A percentile compares a stretch with the other conserved stretches of the same genome.
Evolutionary conservation across 352 stramenopile genomes (phyloP).

Genomic region (Globisporangium lucens): DNA sequence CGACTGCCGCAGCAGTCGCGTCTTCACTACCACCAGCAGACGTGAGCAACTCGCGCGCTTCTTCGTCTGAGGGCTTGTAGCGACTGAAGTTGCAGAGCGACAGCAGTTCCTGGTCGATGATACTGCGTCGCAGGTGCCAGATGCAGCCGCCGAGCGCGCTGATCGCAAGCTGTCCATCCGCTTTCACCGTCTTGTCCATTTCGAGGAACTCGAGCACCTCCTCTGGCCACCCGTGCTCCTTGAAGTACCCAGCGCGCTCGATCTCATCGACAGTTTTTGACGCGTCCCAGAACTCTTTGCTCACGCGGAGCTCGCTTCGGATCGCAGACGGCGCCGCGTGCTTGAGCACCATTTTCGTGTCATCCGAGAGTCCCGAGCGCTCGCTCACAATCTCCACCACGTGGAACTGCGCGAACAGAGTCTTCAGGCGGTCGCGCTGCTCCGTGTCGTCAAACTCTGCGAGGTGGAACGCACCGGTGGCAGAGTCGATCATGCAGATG

Average conservation of each 20-base stretch:
- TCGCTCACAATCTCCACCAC: conserved; percentile 85
- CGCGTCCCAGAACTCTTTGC: conserved; percentile 89
- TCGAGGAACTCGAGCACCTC: conserved; percentile 58
- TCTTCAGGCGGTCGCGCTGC: conserved; percentile 94
- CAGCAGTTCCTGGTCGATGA: conserved; percentile 83
- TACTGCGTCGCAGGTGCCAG: conserved; percentile 74
- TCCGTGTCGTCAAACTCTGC: conserved; percentile 97
- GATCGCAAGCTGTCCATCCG: conserved; percentile 57
- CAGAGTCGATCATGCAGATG: conserved; percentile 94
- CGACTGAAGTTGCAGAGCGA: conserved; percentile 73
- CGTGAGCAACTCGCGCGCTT: conserved; percentile 21
- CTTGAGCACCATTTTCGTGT: conserved; percentile 76
- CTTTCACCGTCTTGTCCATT: conserved; percentile 67
- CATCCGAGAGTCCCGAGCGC: conserved; percentile 53
- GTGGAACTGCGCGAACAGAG: conserved; percentile 89
- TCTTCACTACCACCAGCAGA: conserved; percentile 12
- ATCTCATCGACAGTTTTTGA: conserved; percentile 90
- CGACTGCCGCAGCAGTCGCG: conserved; percentile 10
- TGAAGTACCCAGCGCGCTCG: conserved; percentile 86
- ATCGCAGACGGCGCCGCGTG: conserved; percentile 58
- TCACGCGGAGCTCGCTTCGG: conserved; percentile 58
- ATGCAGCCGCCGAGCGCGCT: conserved; percentile 72
- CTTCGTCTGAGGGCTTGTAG: conserved; percentile 79
- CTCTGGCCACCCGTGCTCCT: conserved; percentile 63
- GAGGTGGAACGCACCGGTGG: conserved; percentile 91